Evolutionary conservation across 2,329 filamentous ascomycete species (phyloP).

Genomic region (Xylaria sp.): DNA sequence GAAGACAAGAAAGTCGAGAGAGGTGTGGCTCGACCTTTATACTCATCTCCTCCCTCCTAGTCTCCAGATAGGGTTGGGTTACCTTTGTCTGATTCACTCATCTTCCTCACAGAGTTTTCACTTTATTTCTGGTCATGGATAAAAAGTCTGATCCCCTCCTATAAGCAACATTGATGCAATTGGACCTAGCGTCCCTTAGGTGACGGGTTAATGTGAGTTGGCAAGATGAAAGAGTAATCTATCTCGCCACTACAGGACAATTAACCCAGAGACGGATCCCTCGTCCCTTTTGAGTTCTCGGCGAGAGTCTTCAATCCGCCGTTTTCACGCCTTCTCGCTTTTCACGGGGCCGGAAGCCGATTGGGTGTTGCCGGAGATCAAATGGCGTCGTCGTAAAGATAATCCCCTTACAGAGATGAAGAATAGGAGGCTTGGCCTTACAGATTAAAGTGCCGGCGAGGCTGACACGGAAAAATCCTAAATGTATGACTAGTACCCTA

Average conservation of each 20-base stretch:
- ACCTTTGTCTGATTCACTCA: too few relatives aligned
- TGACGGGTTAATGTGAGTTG: neutral
- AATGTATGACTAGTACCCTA: neutral
- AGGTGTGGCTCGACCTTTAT: neutral
- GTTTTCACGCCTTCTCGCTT: neutral
- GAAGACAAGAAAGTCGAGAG: neutral
- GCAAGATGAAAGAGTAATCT: neutral
- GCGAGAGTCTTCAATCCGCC: neutral
- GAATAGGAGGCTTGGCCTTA: neutral
- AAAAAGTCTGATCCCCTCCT: neutral
- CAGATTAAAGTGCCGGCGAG: neutral
- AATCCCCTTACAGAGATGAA: neutral
- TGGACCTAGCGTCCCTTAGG: neutral
- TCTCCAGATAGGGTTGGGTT: neutral
- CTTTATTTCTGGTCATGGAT: neutral
- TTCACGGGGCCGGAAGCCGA: neutral
- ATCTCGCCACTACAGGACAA: neutral
- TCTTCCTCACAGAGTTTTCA: neutral
- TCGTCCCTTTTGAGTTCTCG: neutral
- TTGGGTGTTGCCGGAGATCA: neutral
- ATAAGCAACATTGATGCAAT: neutral
- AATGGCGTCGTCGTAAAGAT: neutral
- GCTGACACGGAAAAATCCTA: neutral
- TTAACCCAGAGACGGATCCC: neutral
- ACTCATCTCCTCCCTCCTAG: neutral